Conservation (phyloP, 305 asterid genomes). For the Salvia sclarea region DNA sequence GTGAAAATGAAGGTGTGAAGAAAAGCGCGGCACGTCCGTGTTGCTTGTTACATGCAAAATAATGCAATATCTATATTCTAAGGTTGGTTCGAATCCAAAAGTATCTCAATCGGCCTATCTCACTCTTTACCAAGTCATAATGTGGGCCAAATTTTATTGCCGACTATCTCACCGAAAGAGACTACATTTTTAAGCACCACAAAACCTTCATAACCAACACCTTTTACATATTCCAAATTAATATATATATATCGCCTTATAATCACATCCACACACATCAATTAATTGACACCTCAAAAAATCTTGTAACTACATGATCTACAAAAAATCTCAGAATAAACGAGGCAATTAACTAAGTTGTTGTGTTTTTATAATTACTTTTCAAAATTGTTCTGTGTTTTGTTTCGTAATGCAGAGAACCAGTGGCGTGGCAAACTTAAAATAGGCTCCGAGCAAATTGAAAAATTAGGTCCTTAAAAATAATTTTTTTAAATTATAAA, state of each 20-base stretch:
- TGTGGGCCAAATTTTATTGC: conserved; percentile 32
- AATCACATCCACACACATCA: background rate
- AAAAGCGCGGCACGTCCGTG: background rate
- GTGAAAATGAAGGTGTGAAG: background rate
- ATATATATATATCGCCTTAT: background rate
- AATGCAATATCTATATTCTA: too few species aligned
- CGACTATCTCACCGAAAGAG: conserved; percentile 43
- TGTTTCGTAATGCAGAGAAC: too few species aligned
- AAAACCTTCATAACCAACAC: background rate
- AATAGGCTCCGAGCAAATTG: too few species aligned
- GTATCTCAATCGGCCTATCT: too few species aligned
- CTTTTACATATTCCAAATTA: background rate
- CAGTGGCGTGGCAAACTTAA: too few species aligned
- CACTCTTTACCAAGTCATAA: background rate
- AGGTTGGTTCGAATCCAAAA: too few species aligned
- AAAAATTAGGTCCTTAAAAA: too few species aligned
- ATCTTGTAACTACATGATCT: background rate
- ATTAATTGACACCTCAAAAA: background rate
- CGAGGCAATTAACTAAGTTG: too few species aligned
- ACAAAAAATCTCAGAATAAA: too few species aligned
- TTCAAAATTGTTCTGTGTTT: too few species aligned
- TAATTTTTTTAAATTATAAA: too few species aligned
- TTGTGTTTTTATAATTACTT: too few species aligned
- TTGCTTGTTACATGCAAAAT: background rate
- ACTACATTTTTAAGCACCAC: conserved; percentile 15